phyloP scores from a whole-genome alignment of 768 basidiomycete species.

The Naganishia onofrii region DNA sequence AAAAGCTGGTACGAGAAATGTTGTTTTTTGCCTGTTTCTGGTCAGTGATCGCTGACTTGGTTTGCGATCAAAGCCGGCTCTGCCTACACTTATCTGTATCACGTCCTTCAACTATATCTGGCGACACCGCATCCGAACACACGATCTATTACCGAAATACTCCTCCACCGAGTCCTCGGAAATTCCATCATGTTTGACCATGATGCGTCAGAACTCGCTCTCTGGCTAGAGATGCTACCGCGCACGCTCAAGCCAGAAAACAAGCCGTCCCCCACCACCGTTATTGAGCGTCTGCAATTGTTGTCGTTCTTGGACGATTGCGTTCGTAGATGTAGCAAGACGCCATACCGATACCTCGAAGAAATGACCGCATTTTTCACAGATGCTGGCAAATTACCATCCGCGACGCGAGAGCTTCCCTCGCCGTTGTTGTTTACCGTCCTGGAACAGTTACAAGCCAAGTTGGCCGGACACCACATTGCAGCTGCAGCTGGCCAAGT shows the following conservation, averaged over 20 bases:
- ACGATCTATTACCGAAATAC: conserved; percentile 56
- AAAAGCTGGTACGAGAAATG: conserved; percentile 61
- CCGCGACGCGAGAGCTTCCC: conserved; percentile 50
- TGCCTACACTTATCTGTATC: conserved; percentile 65
- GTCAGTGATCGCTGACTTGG: conserved; percentile 21
- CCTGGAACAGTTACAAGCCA: conserved; percentile 72
- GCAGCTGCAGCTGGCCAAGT: conserved; percentile 65
- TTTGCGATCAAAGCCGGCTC: conserved; percentile 52
- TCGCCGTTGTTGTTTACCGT: conserved; percentile 78
- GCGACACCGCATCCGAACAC: conserved; percentile 59
- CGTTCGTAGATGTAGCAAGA: conserved; percentile 72
- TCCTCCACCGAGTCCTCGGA: conserved; percentile 67
- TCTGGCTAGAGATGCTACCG: conserved; percentile 73
- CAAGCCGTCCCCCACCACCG: conserved; percentile 55
- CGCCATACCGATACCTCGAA: conserved; percentile 82
- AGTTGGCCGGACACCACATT: conserved; percentile 61
- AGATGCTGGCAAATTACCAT: conserved; percentile 25
- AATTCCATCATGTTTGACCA: conserved; percentile 77
- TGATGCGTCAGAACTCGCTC: conserved; percentile 64
- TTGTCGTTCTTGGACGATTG: conserved; percentile 78
- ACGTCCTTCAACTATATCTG: conserved; percentile 67
- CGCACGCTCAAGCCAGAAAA: conserved; percentile 57
- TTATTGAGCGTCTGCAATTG: conserved; percentile 63
- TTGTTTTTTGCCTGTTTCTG: not conserved
- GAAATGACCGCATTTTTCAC: conserved; percentile 47